Conservation (phyloP, 1,284 basidiomycete species). For the Chalciporus sp. region DNA sequence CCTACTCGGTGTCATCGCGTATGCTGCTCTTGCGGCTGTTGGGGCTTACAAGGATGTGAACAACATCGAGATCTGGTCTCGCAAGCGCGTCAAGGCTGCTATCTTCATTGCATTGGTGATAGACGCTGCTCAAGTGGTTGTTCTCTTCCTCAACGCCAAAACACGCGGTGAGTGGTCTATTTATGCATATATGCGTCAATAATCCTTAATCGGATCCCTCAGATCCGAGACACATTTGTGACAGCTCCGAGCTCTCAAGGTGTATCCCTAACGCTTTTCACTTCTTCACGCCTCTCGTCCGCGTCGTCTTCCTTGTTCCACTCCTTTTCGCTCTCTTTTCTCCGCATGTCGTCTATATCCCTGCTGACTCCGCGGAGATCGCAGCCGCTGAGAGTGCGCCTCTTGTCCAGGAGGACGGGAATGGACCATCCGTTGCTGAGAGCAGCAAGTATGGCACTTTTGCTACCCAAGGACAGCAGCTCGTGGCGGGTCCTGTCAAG, state of each 20-base stretch:
- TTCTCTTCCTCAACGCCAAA: conserved; percentile 51
- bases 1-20: conserved; percentile 65
- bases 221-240: conserved; percentile 28
- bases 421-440: conserved; percentile 28
- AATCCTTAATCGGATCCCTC: background rate
- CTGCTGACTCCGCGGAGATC: conserved; percentile 37
- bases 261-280: conserved; percentile 55
- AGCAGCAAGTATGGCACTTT: conserved; percentile 73
- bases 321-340: conserved; percentile 57
- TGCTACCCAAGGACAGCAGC: conserved; percentile 16
- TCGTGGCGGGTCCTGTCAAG: background rate
- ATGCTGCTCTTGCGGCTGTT: conserved; percentile 67
- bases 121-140: conserved; percentile 59
- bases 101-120: conserved; percentile 54
- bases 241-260: conserved; percentile 36
- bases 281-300: conserved; percentile 62
- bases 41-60: conserved; percentile 77
- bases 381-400: conserved; percentile 28
- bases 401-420: conserved; percentile 29
- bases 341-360: conserved; percentile 63
- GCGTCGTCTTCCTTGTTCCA: conserved; percentile 61
- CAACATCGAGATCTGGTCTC: conserved; percentile 70
- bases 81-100: conserved; percentile 57
- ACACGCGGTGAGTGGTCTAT: conserved; percentile 44
- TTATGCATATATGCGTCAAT: background rate